Evolutionary conservation across 2,329 filamentous ascomycete species (phyloP), one percentile per base, ranked within the genome.

Genomic region (Trichoderma sp.): DNA sequence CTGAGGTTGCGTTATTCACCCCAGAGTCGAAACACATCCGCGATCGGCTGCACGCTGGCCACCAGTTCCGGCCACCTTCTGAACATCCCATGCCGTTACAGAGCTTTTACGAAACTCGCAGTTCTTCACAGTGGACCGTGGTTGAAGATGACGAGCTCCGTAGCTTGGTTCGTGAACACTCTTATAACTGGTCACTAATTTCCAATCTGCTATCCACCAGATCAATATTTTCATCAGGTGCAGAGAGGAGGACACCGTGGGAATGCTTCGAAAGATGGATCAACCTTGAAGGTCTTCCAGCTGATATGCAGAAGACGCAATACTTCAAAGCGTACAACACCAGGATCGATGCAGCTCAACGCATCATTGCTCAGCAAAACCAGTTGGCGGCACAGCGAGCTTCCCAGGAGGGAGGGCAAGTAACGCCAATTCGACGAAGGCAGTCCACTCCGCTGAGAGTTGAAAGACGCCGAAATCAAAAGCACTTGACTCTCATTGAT

Each of bases 201-300:
- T 92, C 94, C 1, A 92, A 88, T 73, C 90, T 95, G 70, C 83
- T 98, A 65, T 86, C 89, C 1, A 86, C 91, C 18, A 89, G 88
- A 64, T 96, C 93, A 0, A 78, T 89, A 16, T 96, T 93, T 76
- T 86, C 89, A n/a, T 95, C 94, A 24, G 93, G 93, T 1, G 89
- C 93, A 13, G 95, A 98, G 77, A 87, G 96, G 71, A 88, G 96
- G 59, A 98, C 95, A 3, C 94, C 95, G 0, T 99, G 96, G 96
- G 96, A 99, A 81, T 99, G 96, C 77, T 99, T 99, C 75, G 96
- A 99, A 80, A 88, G 96, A 54, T 99, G 95, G 95, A 91, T 97
- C 66, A 90, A 92, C 73, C 83, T 98, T 14, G 96, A 98, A 80
- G 94, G 94, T 1, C 83, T 97, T 46, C 95, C 96, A 5, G 88